Evolutionary conservation across 257 asterid species (phyloP).

Genomic region (Capsicum rhomboideum): DNA sequence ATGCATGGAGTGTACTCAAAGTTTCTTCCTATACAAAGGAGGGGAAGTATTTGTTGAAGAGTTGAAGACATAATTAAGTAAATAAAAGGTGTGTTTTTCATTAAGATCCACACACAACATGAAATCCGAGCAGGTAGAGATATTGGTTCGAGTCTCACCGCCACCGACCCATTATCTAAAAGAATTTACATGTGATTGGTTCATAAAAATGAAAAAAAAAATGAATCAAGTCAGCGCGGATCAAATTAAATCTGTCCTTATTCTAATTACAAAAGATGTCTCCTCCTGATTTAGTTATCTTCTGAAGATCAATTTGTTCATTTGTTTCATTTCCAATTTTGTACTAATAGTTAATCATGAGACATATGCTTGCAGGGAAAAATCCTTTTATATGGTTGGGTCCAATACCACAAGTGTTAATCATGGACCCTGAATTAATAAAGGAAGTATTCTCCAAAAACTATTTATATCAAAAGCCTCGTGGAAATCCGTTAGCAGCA

Average conservation of each 20-base stretch:
- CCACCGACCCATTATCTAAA: not conserved
- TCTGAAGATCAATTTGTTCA: not conserved
- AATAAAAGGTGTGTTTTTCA: not conserved
- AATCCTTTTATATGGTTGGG: constrained; percentile 46
- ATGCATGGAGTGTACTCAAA: too few species aligned
- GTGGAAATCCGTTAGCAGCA: constrained; percentile 25
- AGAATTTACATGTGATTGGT: not conserved
- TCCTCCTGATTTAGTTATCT: too few species aligned
- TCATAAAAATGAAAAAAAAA: too few species aligned
- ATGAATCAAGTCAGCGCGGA: too few species aligned
- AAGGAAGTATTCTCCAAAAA: constrained; percentile 40
- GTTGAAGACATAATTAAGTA: too few species aligned
- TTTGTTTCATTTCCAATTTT: not conserved
- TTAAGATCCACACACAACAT: not conserved
- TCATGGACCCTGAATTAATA: constrained; percentile 35
- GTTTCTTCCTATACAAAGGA: too few species aligned
- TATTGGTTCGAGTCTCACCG: not conserved
- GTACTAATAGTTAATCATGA: not conserved
- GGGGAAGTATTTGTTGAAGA: too few species aligned
- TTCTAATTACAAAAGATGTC: too few species aligned
- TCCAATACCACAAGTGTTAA: constrained; percentile 29
- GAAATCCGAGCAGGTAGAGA: not conserved
- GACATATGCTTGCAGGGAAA: constrained; percentile 25
- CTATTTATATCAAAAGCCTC: constrained; percentile 19
- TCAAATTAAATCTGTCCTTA: too few species aligned